Evolutionary conservation across 495 filamentous ascomycete genomes (phyloP).

Genomic region (Annulohypoxylon stygium): DNA sequence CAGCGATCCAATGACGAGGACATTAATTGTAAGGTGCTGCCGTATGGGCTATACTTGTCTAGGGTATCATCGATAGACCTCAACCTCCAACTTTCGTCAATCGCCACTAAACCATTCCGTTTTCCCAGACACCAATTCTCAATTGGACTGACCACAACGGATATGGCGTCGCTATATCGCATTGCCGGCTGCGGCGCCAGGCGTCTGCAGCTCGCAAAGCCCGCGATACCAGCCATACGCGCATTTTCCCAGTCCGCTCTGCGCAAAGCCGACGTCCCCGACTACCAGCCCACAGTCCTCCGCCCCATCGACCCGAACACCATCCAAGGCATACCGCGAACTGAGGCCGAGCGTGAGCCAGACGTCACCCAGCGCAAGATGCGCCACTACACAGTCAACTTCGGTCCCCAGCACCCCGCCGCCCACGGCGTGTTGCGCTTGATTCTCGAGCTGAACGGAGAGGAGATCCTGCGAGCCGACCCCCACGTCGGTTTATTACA

Average conservation of each 20-base stretch:
- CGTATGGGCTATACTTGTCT: background rate
- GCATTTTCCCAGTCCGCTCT: conserved; percentile 77
- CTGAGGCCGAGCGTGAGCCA: conserved; percentile 62
- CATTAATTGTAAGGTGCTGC: conserved; percentile 46
- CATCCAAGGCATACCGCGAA: conserved; percentile 50
- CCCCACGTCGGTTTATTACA: conserved; percentile 97
- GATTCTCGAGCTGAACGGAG: conserved; percentile 97
- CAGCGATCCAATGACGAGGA: conserved; percentile 52
- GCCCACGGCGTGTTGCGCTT: conserved; percentile 98
- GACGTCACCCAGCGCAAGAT: conserved; percentile 82
- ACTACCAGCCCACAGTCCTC: conserved; percentile 70
- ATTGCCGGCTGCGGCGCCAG: conserved; percentile 69
- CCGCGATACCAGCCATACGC: conserved; percentile 58
- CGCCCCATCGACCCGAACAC: conserved; percentile 76
- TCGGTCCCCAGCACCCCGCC: conserved; percentile 98
- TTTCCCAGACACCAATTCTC: conserved; percentile 19
- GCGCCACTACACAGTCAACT: conserved; percentile 99
- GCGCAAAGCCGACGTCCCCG: conserved; percentile 70
- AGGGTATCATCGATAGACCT: conserved; percentile 12
- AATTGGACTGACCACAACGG: conserved; percentile 50
- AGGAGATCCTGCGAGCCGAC: conserved; percentile 96
- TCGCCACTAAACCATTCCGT: conserved; percentile 32
- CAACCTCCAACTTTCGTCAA: background rate
- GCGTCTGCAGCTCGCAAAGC: conserved; percentile 61
- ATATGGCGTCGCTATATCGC: conserved; percentile 65